phyloP scores from a whole-genome alignment of 768 basidiomycete species.

The Leccinum disarticulatum region DNA sequence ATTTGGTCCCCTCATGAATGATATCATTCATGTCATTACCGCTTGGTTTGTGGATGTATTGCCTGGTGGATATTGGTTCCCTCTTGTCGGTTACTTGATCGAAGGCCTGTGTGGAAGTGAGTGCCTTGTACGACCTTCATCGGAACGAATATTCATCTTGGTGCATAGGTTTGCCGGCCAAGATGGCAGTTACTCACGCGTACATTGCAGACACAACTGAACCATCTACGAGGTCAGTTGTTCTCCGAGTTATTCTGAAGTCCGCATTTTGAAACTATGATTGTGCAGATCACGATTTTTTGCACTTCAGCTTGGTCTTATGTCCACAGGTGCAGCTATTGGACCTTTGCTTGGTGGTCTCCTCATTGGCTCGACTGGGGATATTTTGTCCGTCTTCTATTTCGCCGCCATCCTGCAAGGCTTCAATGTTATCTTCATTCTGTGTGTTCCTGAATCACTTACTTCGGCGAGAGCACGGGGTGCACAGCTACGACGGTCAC shows the following conservation, averaged over 20 bases:
- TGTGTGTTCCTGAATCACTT: slow-evolving; percentile 78
- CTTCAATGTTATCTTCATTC: slow-evolving; percentile 47
- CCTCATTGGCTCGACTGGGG: slow-evolving; percentile 56
- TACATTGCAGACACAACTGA: slow-evolving; percentile 70
- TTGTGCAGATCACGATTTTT: slow-evolving; percentile 57
- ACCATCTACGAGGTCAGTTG: slow-evolving; percentile 49
- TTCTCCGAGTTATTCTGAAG: background rate
- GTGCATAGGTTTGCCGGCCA: slow-evolving; percentile 48
- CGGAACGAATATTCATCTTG: background rate
- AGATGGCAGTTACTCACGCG: slow-evolving; percentile 54
- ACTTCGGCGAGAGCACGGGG: slow-evolving; percentile 44
- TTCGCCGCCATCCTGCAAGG: slow-evolving; percentile 50
- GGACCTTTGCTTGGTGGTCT: slow-evolving; percentile 75
- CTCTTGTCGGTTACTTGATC: slow-evolving; percentile 60
- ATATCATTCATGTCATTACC: slow-evolving; percentile 68
- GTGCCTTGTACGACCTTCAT: slow-evolving; percentile 17
- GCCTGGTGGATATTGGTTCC: slow-evolving; percentile 83
- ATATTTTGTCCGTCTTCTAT: slow-evolving; percentile 71
- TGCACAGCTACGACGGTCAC: slow-evolving; percentile 17
- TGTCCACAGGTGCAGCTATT: slow-evolving; percentile 72
- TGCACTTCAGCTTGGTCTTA: slow-evolving; percentile 63
- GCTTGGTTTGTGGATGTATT: slow-evolving; percentile 54
- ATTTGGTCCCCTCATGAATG: slow-evolving; percentile 59
- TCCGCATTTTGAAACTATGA: slow-evolving; percentile 5
- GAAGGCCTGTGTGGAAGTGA: slow-evolving; percentile 75